Evolutionary conservation across 495 filamentous ascomycete genomes (phyloP).

Genomic region (Ramalina peruviana): DNA sequence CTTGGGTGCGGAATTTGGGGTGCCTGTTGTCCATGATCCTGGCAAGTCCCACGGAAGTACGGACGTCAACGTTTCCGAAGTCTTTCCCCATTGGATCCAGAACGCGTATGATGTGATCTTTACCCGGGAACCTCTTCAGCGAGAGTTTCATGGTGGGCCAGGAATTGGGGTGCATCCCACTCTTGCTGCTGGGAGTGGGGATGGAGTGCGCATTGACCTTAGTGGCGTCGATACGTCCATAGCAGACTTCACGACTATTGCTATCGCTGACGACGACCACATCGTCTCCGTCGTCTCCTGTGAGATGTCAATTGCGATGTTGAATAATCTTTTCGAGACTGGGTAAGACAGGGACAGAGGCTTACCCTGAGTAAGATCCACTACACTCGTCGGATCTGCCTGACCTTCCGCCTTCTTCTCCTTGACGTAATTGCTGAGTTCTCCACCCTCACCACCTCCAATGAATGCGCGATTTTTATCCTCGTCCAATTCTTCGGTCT

Average conservation of each 20-base stretch:
- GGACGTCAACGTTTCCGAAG: conserved; percentile 62
- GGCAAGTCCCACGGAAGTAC: conserved; percentile 51
- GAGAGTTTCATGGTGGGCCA: conserved; percentile 66
- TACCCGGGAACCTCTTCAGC: conserved; percentile 41
- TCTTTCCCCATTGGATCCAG: conserved; percentile 53
- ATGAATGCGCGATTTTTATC: conserved; percentile 26
- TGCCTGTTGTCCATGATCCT: conserved; percentile 52
- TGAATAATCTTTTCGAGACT: neutral
- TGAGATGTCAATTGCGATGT: neutral
- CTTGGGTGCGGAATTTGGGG: conserved; percentile 47
- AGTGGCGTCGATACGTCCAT: conserved; percentile 60
- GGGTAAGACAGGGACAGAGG: neutral
- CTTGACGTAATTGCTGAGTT: conserved; percentile 51
- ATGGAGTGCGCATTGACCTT: conserved; percentile 53
- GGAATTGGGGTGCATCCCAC: conserved; percentile 25
- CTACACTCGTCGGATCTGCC: conserved; percentile 30
- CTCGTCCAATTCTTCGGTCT: conserved; percentile 26
- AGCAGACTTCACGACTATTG: conserved; percentile 59
- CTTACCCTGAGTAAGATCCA: conserved; percentile 52
- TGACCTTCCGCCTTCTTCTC: conserved; percentile 34
- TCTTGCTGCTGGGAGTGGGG: conserved; percentile 46
- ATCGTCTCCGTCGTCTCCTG: conserved; percentile 38
- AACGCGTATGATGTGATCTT: conserved; percentile 48
- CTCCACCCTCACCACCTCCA: conserved; percentile 35
- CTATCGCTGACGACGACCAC: conserved; percentile 30